A percentile compares a stretch with the other conserved stretches of the same genome.
Evolutionary conservation across 768 basidiomycete species (phyloP).

Genomic region (Fomitopsis pulvina): DNA sequence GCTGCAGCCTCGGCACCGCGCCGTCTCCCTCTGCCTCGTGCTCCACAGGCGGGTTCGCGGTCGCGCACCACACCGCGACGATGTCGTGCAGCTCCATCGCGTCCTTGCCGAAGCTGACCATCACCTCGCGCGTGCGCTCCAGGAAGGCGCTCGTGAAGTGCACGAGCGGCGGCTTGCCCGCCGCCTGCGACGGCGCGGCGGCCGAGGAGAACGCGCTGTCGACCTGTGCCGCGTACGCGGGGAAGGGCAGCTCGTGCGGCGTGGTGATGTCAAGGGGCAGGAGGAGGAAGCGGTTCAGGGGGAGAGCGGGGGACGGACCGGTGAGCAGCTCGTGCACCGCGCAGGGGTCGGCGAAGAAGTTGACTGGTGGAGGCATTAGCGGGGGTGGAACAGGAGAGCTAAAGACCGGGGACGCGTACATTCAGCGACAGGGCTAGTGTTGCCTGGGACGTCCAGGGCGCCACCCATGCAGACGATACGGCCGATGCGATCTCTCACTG

Average conservation of each 20-base stretch:
- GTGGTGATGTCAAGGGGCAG: slow-evolving; percentile 82
- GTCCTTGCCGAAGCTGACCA: slow-evolving; percentile 77
- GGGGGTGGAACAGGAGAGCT: background rate
- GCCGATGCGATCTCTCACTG: slow-evolving; percentile 54
- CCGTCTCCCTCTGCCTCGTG: slow-evolving; percentile 15
- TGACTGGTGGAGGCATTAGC: slow-evolving; percentile 40
- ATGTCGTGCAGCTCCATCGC: slow-evolving; percentile 90
- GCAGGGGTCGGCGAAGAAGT: slow-evolving; percentile 83
- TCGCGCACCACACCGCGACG: slow-evolving; percentile 83
- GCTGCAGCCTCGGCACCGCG: slow-evolving; percentile 22
- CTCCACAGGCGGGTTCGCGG: slow-evolving; percentile 52
- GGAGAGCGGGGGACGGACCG: slow-evolving; percentile 37
- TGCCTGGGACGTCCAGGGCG: slow-evolving; percentile 86
- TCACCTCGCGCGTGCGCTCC: slow-evolving; percentile 66
- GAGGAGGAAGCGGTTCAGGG: slow-evolving; percentile 60
- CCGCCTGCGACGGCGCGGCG: slow-evolving; percentile 36
- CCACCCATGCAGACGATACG: slow-evolving; percentile 92
- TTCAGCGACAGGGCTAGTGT: slow-evolving; percentile 75
- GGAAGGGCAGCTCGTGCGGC: slow-evolving; percentile 71
- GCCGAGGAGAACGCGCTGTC: slow-evolving; percentile 54
- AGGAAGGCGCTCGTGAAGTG: slow-evolving; percentile 82
- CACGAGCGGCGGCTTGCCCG: slow-evolving; percentile 49
- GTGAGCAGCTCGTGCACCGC: slow-evolving; percentile 68
- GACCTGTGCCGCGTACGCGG: slow-evolving; percentile 47
- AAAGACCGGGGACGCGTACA: slow-evolving; percentile 49